A percentile compares a stretch with the other conserved stretches of the same genome.
Conservation (phyloP, 2,329 filamentous ascomycete genomes). For the Botrytis paeoniae region DNA sequence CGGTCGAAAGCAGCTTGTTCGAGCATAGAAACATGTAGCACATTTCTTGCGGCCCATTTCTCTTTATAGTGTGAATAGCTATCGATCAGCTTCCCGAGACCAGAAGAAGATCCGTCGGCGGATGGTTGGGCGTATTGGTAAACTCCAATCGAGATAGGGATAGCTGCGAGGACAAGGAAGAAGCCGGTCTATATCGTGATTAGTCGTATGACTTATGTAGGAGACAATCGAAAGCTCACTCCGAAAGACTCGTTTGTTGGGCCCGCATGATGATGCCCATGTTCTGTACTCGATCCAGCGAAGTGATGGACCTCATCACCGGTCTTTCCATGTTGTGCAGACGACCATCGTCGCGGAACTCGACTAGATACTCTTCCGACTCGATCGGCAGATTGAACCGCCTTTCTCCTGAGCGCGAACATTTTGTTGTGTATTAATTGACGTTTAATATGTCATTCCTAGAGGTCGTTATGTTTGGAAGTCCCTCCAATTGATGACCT, state of each 20-base stretch:
- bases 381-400: conserved; percentile 33
- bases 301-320: conserved; percentile 29
- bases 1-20: conserved; percentile 62
- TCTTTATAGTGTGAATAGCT: conserved; percentile 53
- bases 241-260: conserved; percentile 49
- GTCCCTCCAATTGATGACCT: neutral
- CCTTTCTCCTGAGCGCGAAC: conserved; percentile 36
- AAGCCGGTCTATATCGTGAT: conserved; percentile 44
- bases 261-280: conserved; percentile 38
- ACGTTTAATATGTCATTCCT: neutral
- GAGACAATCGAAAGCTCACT: conserved; percentile 41
- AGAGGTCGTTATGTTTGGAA: neutral
- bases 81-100: conserved; percentile 50
- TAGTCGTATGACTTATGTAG: conserved; percentile 11
- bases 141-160: conserved; percentile 45
- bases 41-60: conserved; percentile 54
- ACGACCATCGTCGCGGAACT: conserved; percentile 28
- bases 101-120: conserved; percentile 41
- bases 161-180: conserved; percentile 44
- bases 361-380: conserved; percentile 26
- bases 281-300: conserved; percentile 24
- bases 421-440: conserved; percentile 38
- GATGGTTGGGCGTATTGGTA: conserved; percentile 44
- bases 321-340: conserved; percentile 27
- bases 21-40: conserved; percentile 56